Conservation (phyloP, 2,329 filamentous ascomycete genomes). For the Colletotrichum trifolii region DNA sequence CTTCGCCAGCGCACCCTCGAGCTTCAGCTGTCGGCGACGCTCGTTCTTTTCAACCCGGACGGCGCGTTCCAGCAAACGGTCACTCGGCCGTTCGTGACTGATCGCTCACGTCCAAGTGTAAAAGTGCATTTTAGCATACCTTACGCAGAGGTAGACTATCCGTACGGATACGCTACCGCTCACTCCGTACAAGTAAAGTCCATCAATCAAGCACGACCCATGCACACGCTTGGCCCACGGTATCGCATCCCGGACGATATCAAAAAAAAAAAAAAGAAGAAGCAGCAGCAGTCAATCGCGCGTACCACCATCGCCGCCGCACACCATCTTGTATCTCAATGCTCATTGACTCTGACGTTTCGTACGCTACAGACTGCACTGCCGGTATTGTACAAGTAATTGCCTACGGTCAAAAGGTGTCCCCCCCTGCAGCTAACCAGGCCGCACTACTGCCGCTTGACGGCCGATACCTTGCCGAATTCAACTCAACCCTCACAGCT, state of each 20-base stretch:
- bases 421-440: slow-evolving; percentile 32
- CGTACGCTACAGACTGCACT: too few species aligned
- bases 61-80: slow-evolving; percentile 36
- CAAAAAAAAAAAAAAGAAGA: slow-evolving; percentile 2
- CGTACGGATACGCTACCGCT: background rate
- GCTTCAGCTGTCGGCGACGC: too few species aligned
- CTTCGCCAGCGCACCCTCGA: too few species aligned
- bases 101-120: background rate
- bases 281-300: background rate
- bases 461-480: background rate
- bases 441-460: background rate
- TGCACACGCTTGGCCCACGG: slow-evolving; percentile 13
- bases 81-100: slow-evolving; percentile 4
- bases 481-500: background rate
- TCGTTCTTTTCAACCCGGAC: background rate
- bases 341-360: too few species aligned
- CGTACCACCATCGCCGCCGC: slow-evolving; percentile 17
- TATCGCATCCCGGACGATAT: slow-evolving; percentile 30
- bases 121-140: background rate
- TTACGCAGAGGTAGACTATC: background rate
- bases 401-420: background rate
- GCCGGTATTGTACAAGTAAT: too few species aligned
- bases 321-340: slow-evolving; percentile 5
- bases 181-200: background rate
- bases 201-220: background rate